phyloP scores from a whole-genome alignment of 345 rosid genomes.

The Gossypium longicalyx region DNA sequence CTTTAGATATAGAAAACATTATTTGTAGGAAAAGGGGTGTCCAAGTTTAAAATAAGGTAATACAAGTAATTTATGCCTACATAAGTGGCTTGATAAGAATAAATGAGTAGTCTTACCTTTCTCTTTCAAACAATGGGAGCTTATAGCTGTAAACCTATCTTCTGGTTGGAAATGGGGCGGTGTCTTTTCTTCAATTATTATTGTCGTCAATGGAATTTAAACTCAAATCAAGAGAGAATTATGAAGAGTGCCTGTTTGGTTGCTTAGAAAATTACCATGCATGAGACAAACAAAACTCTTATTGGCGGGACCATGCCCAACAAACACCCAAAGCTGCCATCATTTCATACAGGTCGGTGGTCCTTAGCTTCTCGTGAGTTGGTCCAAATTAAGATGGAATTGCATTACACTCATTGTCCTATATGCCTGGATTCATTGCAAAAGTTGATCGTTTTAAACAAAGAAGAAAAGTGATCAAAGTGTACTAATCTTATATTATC shows the following conservation, averaged over 20 bases:
- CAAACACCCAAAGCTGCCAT: background rate
- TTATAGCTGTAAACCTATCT: background rate
- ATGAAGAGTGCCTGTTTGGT: background rate
- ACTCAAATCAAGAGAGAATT: background rate
- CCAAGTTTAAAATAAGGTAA: too few relatives aligned
- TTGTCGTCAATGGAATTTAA: background rate
- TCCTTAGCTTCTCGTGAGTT: constrained; percentile 15
- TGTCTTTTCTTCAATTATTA: background rate
- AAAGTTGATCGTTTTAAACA: background rate
- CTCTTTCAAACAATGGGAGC: background rate
- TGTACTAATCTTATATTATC: background rate
- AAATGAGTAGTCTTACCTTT: too few relatives aligned
- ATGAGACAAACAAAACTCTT: background rate
- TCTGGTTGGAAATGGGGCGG: background rate
- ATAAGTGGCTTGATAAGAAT: too few relatives aligned
- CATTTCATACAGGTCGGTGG: constrained; percentile 4
- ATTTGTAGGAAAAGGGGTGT: too few relatives aligned
- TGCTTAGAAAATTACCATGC: background rate
- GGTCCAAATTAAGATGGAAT: background rate
- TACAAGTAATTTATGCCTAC: too few relatives aligned
- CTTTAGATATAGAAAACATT: too few relatives aligned
- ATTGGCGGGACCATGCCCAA: constrained; percentile 7
- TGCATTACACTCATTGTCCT: background rate
- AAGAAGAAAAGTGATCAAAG: background rate
- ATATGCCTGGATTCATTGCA: background rate